These are phyloP conservation scores for Solanum infundibuliforme DNA, from an alignment of 257 asterid genomes.

Conservation along the genomic window DNA sequence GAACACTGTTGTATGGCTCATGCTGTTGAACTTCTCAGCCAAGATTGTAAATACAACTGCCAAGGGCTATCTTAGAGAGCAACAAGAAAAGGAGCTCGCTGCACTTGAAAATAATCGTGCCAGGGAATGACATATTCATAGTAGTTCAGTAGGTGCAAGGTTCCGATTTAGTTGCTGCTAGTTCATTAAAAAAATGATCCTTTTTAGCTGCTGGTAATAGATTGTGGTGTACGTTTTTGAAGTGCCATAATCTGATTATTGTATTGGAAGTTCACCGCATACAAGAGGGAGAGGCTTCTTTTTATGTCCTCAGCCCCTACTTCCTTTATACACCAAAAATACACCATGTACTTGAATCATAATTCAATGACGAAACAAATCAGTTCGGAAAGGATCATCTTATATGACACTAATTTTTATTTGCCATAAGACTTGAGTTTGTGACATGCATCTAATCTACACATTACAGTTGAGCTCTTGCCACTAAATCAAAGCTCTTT, in stretches of 20 bases:
- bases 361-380: neutral
- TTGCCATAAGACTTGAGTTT: neutral
- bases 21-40: constrained; percentile 55
- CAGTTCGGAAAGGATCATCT: neutral
- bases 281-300: neutral
- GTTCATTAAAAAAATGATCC: neutral
- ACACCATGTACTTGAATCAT: constrained; percentile 11
- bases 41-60: constrained; percentile 70
- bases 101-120: constrained; percentile 21
- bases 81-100: constrained; percentile 48
- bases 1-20: constrained; percentile 69
- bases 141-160: neutral
- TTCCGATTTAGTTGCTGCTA: neutral
- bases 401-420: neutral
- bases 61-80: constrained; percentile 43
- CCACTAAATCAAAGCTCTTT: neutral
- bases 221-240: neutral
- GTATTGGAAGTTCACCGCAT: constrained; percentile 4
- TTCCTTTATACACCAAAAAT: constrained; percentile 1
- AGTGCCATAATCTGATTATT: neutral
- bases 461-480: neutral
- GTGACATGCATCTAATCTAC: neutral
- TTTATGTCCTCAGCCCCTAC: neutral
- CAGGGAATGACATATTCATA: neutral
- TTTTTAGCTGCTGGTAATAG: neutral